Evolutionary conservation across 1,284 basidiomycete species (phyloP).

Genomic region (Sanguinoderma infundibulare): DNA sequence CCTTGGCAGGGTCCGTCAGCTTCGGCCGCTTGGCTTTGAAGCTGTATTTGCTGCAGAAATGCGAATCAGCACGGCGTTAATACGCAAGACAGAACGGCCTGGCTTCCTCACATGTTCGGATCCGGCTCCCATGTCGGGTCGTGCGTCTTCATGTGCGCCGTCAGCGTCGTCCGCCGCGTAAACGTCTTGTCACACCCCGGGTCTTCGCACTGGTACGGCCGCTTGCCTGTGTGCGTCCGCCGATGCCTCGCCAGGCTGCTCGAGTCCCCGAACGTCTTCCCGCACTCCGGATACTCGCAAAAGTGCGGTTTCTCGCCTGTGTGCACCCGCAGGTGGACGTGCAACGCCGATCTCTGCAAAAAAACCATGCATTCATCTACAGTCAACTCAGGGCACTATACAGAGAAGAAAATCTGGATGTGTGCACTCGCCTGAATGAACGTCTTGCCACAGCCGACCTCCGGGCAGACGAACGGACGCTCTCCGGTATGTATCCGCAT

Average conservation of each 20-base stretch:
- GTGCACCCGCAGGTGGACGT: slow-evolving; percentile 86
- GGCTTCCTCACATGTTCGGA: slow-evolving; percentile 69
- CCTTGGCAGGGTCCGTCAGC: slow-evolving; percentile 48
- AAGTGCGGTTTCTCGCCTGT: slow-evolving; percentile 90
- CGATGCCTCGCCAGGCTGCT: slow-evolving; percentile 89
- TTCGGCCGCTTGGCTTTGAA: slow-evolving; percentile 73
- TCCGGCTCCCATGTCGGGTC: slow-evolving; percentile 82
- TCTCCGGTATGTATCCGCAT: slow-evolving; percentile 91
- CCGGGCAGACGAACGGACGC: slow-evolving; percentile 76
- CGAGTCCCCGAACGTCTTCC: slow-evolving; percentile 85
- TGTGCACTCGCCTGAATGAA: slow-evolving; percentile 76
- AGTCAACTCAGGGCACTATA: not conserved
- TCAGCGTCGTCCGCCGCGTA: slow-evolving; percentile 79
- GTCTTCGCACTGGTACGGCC: slow-evolving; percentile 82
- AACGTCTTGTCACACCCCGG: slow-evolving; percentile 84
- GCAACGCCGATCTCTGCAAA: slow-evolving; percentile 77
- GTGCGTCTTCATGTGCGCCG: slow-evolving; percentile 82
- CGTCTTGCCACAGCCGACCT: slow-evolving; percentile 78
- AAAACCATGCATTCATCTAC: not conserved
- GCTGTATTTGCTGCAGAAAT: slow-evolving; percentile 62
- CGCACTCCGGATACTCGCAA: slow-evolving; percentile 85
- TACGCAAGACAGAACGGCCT: slow-evolving; percentile 1
- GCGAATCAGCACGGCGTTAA: slow-evolving; percentile 9
- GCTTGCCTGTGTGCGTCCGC: slow-evolving; percentile 83
- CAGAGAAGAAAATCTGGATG: not conserved